Percentiles rank a stretch among this genome's conserved stretches.
Evolutionary conservation across 2,329 filamentous ascomycete species (phyloP).

Genomic region (Sphaerulina vaccinii): DNA sequence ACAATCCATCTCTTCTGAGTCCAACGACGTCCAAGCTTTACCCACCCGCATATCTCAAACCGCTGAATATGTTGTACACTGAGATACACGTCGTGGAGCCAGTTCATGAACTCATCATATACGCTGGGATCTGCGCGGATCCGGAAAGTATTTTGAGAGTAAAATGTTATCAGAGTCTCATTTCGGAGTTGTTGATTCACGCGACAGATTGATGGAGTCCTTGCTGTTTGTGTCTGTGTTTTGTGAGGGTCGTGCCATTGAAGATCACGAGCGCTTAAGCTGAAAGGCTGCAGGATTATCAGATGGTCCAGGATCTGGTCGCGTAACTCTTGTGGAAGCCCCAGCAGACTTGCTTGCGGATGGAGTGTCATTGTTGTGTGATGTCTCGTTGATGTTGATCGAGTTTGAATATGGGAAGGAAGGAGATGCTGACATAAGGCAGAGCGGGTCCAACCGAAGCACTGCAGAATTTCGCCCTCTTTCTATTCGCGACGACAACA

Average conservation of each 20-base stretch:
- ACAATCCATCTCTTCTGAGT: constrained; percentile 22
- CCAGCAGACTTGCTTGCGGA: constrained; percentile 19
- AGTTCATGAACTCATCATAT: constrained; percentile 16
- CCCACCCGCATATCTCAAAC: constrained; percentile 29
- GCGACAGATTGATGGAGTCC: constrained; percentile 24
- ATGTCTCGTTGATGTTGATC: not conserved
- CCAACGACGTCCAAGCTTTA: constrained; percentile 28
- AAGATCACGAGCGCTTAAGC: constrained; percentile 9
- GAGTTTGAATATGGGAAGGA: too few species aligned
- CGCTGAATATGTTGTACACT: constrained; percentile 23
- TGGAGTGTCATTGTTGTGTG: not conserved
- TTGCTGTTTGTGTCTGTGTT: too few species aligned
- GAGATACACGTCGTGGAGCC: constrained; percentile 23
- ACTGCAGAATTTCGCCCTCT: constrained; percentile 15
- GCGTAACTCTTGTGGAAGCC: constrained; percentile 30
- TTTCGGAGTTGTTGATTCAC: constrained; percentile 26
- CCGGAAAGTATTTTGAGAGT: constrained; percentile 27
- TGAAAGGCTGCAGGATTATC: constrained; percentile 25
- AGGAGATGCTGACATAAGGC: too few species aligned
- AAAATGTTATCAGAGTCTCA: constrained; percentile 29
- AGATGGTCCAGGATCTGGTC: constrained; percentile 27
- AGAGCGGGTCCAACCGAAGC: too few species aligned
- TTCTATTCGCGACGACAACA: not conserved
- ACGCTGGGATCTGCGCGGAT: not conserved
- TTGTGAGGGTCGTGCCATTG: constrained; percentile 22